Conservation (phyloP, 495 filamentous ascomycete species). For the Lophiostoma macrostomum region DNA sequence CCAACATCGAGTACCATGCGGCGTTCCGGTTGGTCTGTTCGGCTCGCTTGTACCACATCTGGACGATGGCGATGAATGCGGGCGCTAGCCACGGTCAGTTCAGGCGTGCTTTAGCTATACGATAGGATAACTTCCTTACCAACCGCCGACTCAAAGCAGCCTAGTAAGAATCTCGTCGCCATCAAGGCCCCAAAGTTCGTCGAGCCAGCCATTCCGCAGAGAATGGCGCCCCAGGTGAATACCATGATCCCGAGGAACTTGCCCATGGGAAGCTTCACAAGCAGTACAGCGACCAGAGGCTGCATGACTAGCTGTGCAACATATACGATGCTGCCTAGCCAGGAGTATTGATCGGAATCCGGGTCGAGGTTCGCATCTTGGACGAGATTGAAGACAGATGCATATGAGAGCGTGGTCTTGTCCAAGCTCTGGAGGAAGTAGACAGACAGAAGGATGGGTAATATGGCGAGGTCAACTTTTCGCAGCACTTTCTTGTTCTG, state of each 20-base stretch:
- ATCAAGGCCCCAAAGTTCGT: slow-evolving; percentile 48
- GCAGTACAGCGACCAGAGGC: slow-evolving; percentile 39
- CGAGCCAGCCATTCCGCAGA: slow-evolving; percentile 39
- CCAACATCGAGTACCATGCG: slow-evolving; percentile 59
- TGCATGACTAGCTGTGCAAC: slow-evolving; percentile 39
- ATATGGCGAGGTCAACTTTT: slow-evolving; percentile 48
- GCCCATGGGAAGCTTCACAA: slow-evolving; percentile 47
- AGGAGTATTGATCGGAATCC: slow-evolving; percentile 42
- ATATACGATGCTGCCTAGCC: slow-evolving; percentile 38
- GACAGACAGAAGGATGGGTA: slow-evolving; percentile 50
- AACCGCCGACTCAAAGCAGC: slow-evolving; percentile 36
- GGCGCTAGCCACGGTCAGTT: slow-evolving; percentile 45
- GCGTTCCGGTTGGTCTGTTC: slow-evolving; percentile 59
- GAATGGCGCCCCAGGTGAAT: slow-evolving; percentile 34
- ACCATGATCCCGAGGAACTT: slow-evolving; percentile 40
- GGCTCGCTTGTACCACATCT: slow-evolving; percentile 61
- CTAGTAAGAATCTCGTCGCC: slow-evolving; percentile 38
- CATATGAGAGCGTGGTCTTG: slow-evolving; percentile 51
- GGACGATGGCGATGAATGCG: slow-evolving; percentile 57
- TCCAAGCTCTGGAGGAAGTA: slow-evolving; percentile 57
- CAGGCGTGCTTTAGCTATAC: too few species aligned
- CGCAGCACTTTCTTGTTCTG: slow-evolving; percentile 34
- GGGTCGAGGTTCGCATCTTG: slow-evolving; percentile 50
- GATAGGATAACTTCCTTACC: too few species aligned
- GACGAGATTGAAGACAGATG: slow-evolving; percentile 55